Evolutionary conservation across 176 grass and related monocot species (phyloP).

Genomic region (Raddia distichophylla): DNA sequence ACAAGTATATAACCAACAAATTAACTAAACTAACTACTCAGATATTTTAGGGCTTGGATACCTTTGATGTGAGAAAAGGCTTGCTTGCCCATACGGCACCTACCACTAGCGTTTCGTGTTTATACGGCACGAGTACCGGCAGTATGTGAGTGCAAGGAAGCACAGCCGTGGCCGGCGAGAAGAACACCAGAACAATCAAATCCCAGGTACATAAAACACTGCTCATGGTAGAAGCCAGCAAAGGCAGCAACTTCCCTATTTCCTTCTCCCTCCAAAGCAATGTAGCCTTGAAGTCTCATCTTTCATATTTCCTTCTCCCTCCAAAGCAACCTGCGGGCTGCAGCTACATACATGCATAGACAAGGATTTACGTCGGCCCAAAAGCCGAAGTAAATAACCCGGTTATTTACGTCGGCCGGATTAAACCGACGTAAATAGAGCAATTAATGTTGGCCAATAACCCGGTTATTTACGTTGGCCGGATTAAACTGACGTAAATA

Average conservation of each 20-base stretch:
- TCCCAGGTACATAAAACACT: background rate
- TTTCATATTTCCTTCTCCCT: background rate
- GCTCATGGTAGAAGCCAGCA: conserved; percentile 20
- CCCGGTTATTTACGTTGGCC: no score
- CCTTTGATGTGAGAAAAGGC: background rate
- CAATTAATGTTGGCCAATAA: no score
- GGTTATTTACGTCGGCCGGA: no score
- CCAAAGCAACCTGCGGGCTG: conserved; percentile 21
- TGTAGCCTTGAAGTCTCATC: conserved; percentile 41
- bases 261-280: conserved; percentile 16
- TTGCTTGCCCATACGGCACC: background rate
- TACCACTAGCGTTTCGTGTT: background rate
- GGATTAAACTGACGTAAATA: no score
- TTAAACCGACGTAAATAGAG: no score
- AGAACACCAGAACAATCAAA: background rate
- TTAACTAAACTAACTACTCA: no score
- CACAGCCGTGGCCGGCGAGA: background rate
- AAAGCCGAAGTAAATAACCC: no score
- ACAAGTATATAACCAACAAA: no score
- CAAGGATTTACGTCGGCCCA: no score
- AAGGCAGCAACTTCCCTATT: conserved; percentile 23
- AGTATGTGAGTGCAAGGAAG: background rate
- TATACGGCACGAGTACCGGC: background rate
- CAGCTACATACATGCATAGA: background rate
- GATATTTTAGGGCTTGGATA: background rate